Evolutionary conservation across 2,329 filamentous ascomycete genomes (phyloP), one percentile per base, ranked within the genome.

Genomic region (Ophiostoma perfectum): DNA sequence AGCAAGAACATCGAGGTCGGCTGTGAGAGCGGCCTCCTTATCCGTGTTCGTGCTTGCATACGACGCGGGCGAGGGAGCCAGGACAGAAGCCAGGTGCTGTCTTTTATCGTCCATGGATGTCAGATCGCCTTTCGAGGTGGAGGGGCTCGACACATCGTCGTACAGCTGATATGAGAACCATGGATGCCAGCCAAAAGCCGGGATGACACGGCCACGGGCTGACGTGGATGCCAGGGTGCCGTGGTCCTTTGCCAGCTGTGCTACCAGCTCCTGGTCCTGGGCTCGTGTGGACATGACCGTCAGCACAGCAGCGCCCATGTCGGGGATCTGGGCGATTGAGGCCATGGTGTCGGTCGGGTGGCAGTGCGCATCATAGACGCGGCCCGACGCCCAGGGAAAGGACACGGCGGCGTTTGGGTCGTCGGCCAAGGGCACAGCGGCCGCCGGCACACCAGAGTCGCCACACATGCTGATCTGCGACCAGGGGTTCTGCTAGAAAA

Each of bases 181-280:
- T 0, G 91, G 91, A 75, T 95, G 91, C 90, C 91, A 93, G 18
- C 91, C 91, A 78, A 93, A 94, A n/a, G 88, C 87, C 0, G 91
- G 55, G 4, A 60, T 38, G 55, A 60, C 55, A 36, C 27, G 27
- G 55, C 55, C 55, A 7, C 27, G 49, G 1, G 5, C 5, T 9
- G 49, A 2, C 49, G 49, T 91, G 91, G n/a, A 75, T 95, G 91
- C 90, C 91, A 93, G 27, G 5, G 3, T 14, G 87, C 0, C 27
- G n/a, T 63, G 66, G 11, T 80, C 74, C 4, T 81, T 79, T 42
- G 90, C 88, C 41, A 89, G 81, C 52, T 84, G 77, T 49, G 83
- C 82, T 16, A 94, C 90, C 47, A 94, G 86, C 11, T 87, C 79
- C 77, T 94, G 91, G 76, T 95, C 91, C 75, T 93, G 84, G 0